A percentile compares a stretch with the other conserved stretches of the same genome.
These are phyloP conservation scores for Scutellaria barbata DNA, from an alignment of 257 asterid species.

Conservation along the genomic window DNA sequence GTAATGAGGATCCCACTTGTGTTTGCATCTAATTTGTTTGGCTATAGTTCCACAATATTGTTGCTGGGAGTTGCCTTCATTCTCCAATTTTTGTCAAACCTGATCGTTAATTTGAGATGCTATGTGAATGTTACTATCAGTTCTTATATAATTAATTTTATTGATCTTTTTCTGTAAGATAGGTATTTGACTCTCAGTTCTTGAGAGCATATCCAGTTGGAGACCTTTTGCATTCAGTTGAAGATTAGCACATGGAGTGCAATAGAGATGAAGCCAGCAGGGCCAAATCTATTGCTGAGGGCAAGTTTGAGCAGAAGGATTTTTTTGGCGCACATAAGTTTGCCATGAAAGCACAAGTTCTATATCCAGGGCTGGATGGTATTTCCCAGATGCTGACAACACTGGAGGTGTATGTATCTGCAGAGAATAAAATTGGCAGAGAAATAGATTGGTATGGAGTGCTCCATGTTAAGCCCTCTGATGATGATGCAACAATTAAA, in stretches of 20 bases:
- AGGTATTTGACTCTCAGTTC: conserved; percentile 27
- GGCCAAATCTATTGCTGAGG: conserved; percentile 72
- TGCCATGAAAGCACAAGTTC: conserved; percentile 67
- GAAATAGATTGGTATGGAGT: conserved; percentile 85
- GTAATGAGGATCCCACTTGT: background rate
- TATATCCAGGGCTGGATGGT: conserved; percentile 71
- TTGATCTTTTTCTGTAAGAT: conserved; percentile 12
- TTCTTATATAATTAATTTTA: background rate
- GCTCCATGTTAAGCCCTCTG: conserved; percentile 64
- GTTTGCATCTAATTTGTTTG: conserved; percentile 10
- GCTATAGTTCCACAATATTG: background rate
- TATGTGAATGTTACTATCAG: background rate
- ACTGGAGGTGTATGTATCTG: conserved; percentile 64
- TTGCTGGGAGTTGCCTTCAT: conserved; percentile 15
- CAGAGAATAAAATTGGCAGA: conserved; percentile 61
- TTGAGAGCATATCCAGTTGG: conserved; percentile 23
- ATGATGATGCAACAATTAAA: conserved; percentile 63
- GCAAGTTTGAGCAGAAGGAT: conserved; percentile 59
- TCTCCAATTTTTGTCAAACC: conserved; percentile 8
- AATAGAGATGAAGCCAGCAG: conserved; percentile 83
- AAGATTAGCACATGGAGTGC: conserved; percentile 66
- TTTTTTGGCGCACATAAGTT: conserved; percentile 67
- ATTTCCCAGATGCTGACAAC: conserved; percentile 68
- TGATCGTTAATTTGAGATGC: background rate
- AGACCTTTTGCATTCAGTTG: conserved; percentile 32